These are phyloP conservation scores for Epipyxis sp. DNA, from an alignment of 108 stramenopile genomes.

Conservation along the genomic window DNA sequence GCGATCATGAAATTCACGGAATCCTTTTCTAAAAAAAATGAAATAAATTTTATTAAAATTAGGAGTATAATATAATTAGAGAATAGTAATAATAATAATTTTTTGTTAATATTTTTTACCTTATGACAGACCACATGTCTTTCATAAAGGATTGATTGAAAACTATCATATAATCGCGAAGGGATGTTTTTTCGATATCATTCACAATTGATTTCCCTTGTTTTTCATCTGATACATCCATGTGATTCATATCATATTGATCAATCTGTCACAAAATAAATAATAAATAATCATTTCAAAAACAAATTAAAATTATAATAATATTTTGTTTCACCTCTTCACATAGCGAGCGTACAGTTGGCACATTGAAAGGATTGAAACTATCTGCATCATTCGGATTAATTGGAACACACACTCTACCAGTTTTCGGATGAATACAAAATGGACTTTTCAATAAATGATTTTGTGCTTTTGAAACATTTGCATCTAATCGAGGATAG, in stretches of 20 bases:
- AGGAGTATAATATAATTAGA: no score
- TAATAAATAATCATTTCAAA: no score
- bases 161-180: no score
- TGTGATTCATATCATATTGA: no score
- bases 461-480: slow-evolving; percentile 96
- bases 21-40: no score
- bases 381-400: slow-evolving; percentile 41
- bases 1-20: no score
- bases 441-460: slow-evolving; percentile 99
- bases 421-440: slow-evolving; percentile 96
- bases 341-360: slow-evolving; percentile 45
- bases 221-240: background rate
- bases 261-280: no score
- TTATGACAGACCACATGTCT: no score
- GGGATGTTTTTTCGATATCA: slow-evolving; percentile 9
- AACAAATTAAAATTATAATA: background rate
- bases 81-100: no score
- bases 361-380: slow-evolving; percentile 62
- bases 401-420: slow-evolving; percentile 97
- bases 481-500: slow-evolving; percentile 97
- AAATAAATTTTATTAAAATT: no score
- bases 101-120: no score
- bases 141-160: no score
- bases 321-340: slow-evolving; percentile 40
- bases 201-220: background rate